Evolutionary conservation across 1,284 basidiomycete species (phyloP), one percentile per base, ranked within the genome.

Genomic region (Flammula alnicola): DNA sequence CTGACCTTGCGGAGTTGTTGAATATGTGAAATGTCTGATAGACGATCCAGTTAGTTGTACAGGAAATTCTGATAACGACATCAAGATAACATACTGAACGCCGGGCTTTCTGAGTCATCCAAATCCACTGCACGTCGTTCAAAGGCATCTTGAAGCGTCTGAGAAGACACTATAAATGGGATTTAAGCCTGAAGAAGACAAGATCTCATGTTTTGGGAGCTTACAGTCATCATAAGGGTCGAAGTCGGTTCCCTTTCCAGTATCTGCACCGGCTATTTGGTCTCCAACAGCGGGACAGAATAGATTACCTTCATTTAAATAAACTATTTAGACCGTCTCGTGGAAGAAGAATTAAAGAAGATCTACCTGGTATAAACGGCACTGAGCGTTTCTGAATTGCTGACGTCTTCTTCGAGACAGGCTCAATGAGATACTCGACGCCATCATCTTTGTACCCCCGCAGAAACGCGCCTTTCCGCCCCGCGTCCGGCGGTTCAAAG

Each of bases 181-280:
- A 12, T 39, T 14, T 26, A 22, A 14, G 14, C 5, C 8, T 10
- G 16, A 25, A n/a, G n/a, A 12, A 9, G 12, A 27, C 14, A 12
- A 19, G 6, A n/a, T 17, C 5, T 3, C 14, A 12, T 26, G 10
- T 7, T 14, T 3, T 4, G 11, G 2, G 12, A 23, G n/a, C 41
- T 43, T 19, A 43, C 41, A n/a, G 11, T 43, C 41, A 25, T 43
- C 41, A 25, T 43, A 43, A n/a, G 41, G 41, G 7, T 43, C 41
- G 17, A 43, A 43, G 17, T 43, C 41, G 1, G 29, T 43, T 43
- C 29, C 29, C 23, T 31, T 43, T 14, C 41, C 41, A 8, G 29
- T 33, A 25, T 43, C 41, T 32, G 41, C 41, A 22, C 31, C 41
- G 16, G 29, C 31, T 22, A 43, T 43, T 17, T 43, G 14, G 25